Conservation (phyloP, 768 basidiomycete genomes). For the Xanthoconium stramineum region DNA sequence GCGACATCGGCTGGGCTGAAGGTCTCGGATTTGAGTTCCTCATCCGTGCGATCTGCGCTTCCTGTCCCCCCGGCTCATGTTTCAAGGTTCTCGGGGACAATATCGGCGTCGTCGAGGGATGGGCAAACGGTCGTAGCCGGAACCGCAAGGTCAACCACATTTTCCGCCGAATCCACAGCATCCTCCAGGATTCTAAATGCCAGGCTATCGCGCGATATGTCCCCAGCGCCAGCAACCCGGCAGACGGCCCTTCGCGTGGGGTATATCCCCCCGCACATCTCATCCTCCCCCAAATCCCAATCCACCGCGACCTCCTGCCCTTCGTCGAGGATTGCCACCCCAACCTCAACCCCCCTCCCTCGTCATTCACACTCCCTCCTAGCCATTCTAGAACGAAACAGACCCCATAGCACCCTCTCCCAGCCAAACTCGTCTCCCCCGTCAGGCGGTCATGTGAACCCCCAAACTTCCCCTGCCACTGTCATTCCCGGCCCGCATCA, state of each 20-base stretch:
- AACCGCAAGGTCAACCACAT: background rate
- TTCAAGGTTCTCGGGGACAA: background rate
- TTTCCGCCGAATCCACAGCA: background rate
- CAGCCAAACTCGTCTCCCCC: too few relatives aligned
- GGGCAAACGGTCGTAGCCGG: background rate
- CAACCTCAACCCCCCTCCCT: background rate
- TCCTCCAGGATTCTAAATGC: background rate
- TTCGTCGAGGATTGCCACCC: background rate
- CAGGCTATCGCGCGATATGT: background rate
- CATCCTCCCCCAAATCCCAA: background rate
- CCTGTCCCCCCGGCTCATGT: background rate
- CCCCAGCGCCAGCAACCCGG: background rate
- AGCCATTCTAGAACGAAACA: too few relatives aligned
- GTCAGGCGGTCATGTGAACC: too few relatives aligned
- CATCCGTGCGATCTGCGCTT: background rate
- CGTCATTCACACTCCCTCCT: background rate
- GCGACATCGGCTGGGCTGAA: background rate
- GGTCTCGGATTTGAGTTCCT: background rate
- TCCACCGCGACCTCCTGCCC: background rate
- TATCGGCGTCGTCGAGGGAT: background rate
- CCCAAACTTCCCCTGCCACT: too few relatives aligned
- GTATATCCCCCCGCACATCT: background rate
- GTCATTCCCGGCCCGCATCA: too few relatives aligned
- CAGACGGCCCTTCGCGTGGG: background rate
- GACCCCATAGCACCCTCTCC: too few relatives aligned